phyloP scores from a whole-genome alignment of 306 rosid species.

The Crataegus laevigata region DNA sequence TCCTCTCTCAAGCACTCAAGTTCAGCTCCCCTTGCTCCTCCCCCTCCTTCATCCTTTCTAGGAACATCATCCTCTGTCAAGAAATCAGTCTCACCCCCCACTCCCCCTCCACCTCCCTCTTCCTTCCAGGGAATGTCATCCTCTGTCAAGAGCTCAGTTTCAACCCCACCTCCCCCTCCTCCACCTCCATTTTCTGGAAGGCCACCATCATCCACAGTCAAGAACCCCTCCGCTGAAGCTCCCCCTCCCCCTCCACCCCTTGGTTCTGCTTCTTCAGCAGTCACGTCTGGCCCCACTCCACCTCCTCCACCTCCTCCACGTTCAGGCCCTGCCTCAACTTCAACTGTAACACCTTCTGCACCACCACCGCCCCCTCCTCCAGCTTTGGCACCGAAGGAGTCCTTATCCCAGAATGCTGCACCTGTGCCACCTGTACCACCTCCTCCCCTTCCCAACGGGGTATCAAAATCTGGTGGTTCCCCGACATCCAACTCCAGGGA shows the following conservation, averaged over 20 bases:
- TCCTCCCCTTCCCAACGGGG: slow-evolving; percentile 46
- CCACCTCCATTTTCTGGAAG: slow-evolving; percentile 11
- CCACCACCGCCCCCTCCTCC: slow-evolving; percentile 69
- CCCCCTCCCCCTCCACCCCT: slow-evolving; percentile 14
- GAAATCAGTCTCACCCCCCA: slow-evolving; percentile 9
- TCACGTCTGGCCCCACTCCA: slow-evolving; percentile 31
- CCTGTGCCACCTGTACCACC: slow-evolving; percentile 66
- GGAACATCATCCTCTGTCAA: slow-evolving; percentile 9
- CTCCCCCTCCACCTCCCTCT: slow-evolving; percentile 15
- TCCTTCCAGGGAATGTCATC: slow-evolving; percentile 17
- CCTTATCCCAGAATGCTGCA: slow-evolving; percentile 16
- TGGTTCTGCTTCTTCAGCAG: not conserved
- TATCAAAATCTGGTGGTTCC: slow-evolving; percentile 31
- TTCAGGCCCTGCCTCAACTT: slow-evolving; percentile 21
- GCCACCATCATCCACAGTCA: slow-evolving; percentile 1
- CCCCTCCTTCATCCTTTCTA: slow-evolving; percentile 18
- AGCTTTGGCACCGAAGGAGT: slow-evolving; percentile 21
- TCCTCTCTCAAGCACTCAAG: slow-evolving; percentile 9
- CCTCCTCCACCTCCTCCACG: slow-evolving; percentile 47
- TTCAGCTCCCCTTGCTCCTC: slow-evolving; percentile 11
- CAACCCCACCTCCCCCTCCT: slow-evolving; percentile 1
- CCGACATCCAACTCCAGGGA: slow-evolving; percentile 19
- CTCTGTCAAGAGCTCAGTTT: slow-evolving; percentile 8
- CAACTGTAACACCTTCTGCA: slow-evolving; percentile 25
- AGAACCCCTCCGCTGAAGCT: not conserved